Base-by-base conservation (phyloP, 768 basidiomycete genomes). In the Agrocybe praecox region DNA sequence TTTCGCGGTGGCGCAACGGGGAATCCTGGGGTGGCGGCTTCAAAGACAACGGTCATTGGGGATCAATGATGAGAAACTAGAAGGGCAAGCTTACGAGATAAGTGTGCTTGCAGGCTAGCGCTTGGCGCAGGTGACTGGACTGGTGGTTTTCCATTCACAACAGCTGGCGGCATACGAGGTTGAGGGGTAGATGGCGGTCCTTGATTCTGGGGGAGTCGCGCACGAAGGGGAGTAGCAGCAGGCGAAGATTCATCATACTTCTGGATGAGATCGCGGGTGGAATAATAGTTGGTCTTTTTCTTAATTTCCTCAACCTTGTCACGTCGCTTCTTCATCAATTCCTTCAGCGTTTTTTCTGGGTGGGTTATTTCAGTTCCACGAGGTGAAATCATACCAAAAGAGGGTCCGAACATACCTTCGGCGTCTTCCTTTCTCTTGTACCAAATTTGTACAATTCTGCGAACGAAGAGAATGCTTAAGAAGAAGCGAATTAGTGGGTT, bases 211-310 rank as follows among this genome's bases (percentile, higher is more conserved):
- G 67, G 66, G 17, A 74, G 58, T 10, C 80, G 73, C 61, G 70
- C 77, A 26, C 80, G 80, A 46, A 82, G 64, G 14, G 80, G 77
- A 1, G 80, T 76, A 11, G 63, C 69, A 1, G 68, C 57, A 2
- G 79, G 67, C 17, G 74, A 56, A 6, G 74, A 65, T 34, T 90
- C 91, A 60, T 96, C 96, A 65, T 97, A 98, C 55, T 87, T 85
- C 68, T 96, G 94, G 17, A 99, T 78, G 45, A 99, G 79, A 63
- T 89, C 92, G 51, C 91, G 87, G 24, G 95, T 99, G 11, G 85
- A 85, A 68, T 99, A 93, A 72, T 92, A 99, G 63, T 98, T 96
- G 1, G 96, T 98, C 70, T 92, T 94, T 77, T 94, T 94, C 81
- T 99, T 99, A 62, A 98, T 92, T 63, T 97, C 96, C 60, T 96